phyloP scores from a whole-genome alignment of 1,139 yeast species.

The Geotrichum europaeum region DNA sequence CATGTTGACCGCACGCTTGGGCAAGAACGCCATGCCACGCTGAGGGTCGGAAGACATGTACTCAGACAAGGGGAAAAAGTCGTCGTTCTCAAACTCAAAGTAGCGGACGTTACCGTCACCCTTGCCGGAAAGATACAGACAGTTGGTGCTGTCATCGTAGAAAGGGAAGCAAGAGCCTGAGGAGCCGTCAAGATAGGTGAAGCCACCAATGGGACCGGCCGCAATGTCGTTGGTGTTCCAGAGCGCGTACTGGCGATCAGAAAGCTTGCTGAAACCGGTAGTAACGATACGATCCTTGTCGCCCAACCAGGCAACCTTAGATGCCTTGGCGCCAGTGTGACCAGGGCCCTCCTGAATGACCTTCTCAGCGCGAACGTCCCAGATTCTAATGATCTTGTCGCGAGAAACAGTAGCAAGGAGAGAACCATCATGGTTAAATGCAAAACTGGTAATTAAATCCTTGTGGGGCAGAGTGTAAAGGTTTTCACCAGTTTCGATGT shows the following conservation, averaged over 20 bases:
- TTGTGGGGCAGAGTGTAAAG: conserved; percentile 73
- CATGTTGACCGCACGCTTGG: conserved; percentile 72
- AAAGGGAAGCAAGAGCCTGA: conserved; percentile 92
- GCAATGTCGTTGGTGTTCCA: conserved; percentile 78
- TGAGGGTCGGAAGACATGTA: conserved; percentile 87
- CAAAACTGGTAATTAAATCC: conserved; percentile 83
- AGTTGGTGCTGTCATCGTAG: conserved; percentile 72
- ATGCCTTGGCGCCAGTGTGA: conserved; percentile 87
- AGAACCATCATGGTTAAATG: conserved; percentile 85
- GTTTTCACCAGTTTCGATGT: conserved; percentile 67
- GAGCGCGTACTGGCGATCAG: conserved; percentile 91
- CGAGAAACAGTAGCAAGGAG: conserved; percentile 85
- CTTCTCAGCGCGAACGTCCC: conserved; percentile 79
- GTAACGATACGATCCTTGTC: conserved; percentile 78
- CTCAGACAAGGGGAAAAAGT: conserved; percentile 74
- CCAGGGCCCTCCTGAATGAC: conserved; percentile 79
- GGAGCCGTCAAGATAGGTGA: conserved; percentile 76
- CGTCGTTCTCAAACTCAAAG: conserved; percentile 73
- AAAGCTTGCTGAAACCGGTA: conserved; percentile 89
- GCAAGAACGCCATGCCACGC: conserved; percentile 89
- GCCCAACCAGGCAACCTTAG: conserved; percentile 87
- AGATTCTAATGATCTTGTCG: conserved; percentile 81
- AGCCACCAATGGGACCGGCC: conserved; percentile 84
- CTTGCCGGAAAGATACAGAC: conserved; percentile 88
- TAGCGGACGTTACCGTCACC: conserved; percentile 98